phyloP scores from a whole-genome alignment of 2,329 filamentous ascomycete genomes.

The Bipolaris oryzae region DNA sequence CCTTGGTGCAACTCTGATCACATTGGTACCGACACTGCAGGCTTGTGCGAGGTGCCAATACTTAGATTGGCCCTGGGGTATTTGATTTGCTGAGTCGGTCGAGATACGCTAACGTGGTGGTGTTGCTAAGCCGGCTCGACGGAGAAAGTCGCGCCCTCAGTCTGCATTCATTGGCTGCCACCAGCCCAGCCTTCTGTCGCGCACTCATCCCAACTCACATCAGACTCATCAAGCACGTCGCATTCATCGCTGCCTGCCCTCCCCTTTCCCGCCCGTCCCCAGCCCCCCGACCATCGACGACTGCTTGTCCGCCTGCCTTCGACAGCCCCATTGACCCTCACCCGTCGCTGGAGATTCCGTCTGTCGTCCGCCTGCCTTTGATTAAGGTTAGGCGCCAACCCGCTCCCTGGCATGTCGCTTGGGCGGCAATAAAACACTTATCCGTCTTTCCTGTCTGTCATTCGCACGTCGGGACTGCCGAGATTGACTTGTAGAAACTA shows the following conservation, averaged over 20 bases:
- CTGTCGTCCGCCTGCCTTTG: slow-evolving; percentile 3
- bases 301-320: slow-evolving; percentile 19
- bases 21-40: slow-evolving; percentile 13
- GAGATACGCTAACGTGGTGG: slow-evolving; percentile 16
- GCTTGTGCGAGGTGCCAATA: slow-evolving; percentile 18
- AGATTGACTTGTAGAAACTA: not conserved
- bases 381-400: slow-evolving; percentile 34
- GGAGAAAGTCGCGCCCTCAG: not conserved
- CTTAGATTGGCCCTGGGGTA: slow-evolving; percentile 7
- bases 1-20: slow-evolving; percentile 17
- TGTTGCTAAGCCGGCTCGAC: slow-evolving; percentile 14
- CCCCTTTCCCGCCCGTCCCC: not conserved
- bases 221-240: slow-evolving; percentile 22
- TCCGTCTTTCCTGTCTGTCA: slow-evolving; percentile 8
- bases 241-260: slow-evolving; percentile 8
- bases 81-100: slow-evolving; percentile 12
- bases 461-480: slow-evolving; percentile 13
- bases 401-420: slow-evolving; percentile 27
- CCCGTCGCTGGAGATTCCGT: not conserved
- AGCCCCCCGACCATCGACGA: not conserved
- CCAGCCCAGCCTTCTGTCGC: slow-evolving; percentile 15
- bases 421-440: slow-evolving; percentile 35
- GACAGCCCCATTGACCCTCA: slow-evolving; percentile 19
- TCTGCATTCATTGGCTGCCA: slow-evolving; percentile 22
- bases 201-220: slow-evolving; percentile 22